Base-by-base conservation (phyloP, 805 yeast species). In the Kluyveromyces dobzhanskii region DNA sequence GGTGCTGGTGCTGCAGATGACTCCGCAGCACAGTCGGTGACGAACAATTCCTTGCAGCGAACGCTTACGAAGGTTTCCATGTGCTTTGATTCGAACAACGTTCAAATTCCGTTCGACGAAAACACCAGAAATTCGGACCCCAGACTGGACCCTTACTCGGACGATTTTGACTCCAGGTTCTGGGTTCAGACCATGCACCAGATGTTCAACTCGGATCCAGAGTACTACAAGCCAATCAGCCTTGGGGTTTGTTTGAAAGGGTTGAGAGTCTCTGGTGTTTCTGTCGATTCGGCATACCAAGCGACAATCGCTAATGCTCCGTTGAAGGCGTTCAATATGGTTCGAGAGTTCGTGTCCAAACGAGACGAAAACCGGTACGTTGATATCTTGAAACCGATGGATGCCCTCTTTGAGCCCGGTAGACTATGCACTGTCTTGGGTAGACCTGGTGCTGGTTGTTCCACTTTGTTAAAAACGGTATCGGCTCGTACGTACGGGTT, bases 391-490 rank as follows among this genome's bases (percentile, higher is more conserved):
- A 71, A 70, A 49, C 59, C 73, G 12, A 67, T 71, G 73, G 80
- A 76, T 44, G 84, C 79, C 17, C 45, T 71, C 12, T 53, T 74
- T 29, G 64, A 63, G 39, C 81, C 86, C 2, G 86, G 87, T 40
- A 79, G 79, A 44, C 66, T 80, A 33, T 75, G 80, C 4, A 83
- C 81, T 39, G 88, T 82, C 9, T 64, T 82, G 33, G 90, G 92
- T 41, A 72, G 88, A 59, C 90, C 90, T 1, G 90, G 90, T 49
- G 70, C 82, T 27, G 85, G 85, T 31, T 78, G 85, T 49, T 65
- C 83, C 5, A 76, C 84, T 3, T 61, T 76, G 37, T 63, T 78
- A 48, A 76, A 76, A 50, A 64, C 80, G 4, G 58, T 78, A 34
- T 68, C 80, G 30, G 63, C 74, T 24, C 68, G 70, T 34, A 76